Percentiles rank a stretch among this genome's conserved stretches.
These are phyloP conservation scores for Iodosphaeria phyllophila DNA, from an alignment of 2,329 filamentous ascomycete species.

Conservation along the genomic window DNA sequence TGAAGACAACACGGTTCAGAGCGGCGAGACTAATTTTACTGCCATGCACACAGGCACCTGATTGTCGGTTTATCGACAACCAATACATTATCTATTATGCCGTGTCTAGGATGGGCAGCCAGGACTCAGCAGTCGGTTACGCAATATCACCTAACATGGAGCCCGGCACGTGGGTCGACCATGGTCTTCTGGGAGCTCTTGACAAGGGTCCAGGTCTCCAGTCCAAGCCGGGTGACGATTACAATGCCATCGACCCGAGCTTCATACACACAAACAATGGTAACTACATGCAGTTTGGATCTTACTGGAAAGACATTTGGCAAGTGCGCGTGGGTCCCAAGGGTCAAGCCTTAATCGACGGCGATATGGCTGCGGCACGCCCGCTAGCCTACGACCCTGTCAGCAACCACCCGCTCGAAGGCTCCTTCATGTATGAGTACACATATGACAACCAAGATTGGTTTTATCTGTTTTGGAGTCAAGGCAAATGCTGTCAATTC, in stretches of 20 bases:
- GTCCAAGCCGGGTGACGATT: constrained; percentile 20
- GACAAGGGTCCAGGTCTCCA: constrained; percentile 31
- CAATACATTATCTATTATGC: constrained; percentile 50
- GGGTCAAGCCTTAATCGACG: constrained; percentile 13
- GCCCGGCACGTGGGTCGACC: constrained; percentile 39
- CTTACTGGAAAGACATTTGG: constrained; percentile 49
- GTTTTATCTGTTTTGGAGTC: constrained; percentile 44
- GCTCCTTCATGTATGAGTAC: constrained; percentile 31
- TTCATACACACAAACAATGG: constrained; percentile 21
- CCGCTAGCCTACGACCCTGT: constrained; percentile 34
- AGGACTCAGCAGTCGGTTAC: constrained; percentile 41
- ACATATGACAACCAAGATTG: too few species aligned
- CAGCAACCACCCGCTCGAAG: constrained; percentile 35
- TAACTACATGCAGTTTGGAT: constrained; percentile 42
- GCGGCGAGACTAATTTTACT: background rate
- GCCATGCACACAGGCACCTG: constrained; percentile 32
- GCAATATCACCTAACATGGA: constrained; percentile 26
- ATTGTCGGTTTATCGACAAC: constrained; percentile 35
- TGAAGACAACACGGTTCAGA: background rate
- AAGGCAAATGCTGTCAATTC: constrained; percentile 43
- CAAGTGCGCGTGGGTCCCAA: constrained; percentile 29
- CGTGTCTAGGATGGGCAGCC: constrained; percentile 41
- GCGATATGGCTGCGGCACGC: constrained; percentile 12
- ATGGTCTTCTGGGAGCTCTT: too few species aligned
- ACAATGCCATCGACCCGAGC: constrained; percentile 43